phyloP scores from a whole-genome alignment of 2,329 filamentous ascomycete species.

The Aspergillus sojae region DNA sequence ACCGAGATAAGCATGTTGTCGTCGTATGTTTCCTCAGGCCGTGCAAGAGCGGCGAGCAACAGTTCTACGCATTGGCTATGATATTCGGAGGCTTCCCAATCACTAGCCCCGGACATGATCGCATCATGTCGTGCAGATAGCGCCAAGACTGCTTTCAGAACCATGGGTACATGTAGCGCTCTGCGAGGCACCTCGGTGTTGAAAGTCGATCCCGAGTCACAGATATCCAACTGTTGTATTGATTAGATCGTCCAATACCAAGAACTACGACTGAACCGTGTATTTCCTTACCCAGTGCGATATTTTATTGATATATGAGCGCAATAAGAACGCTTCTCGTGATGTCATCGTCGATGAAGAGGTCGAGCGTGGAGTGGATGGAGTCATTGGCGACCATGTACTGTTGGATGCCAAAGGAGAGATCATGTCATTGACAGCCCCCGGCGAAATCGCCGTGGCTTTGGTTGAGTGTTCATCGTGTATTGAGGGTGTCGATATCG shows the following conservation, averaged over 20 bases:
- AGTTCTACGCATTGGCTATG: conserved; percentile 51
- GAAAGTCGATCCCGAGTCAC: conserved; percentile 43
- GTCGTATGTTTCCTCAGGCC: conserved; percentile 47
- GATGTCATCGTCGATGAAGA: conserved; percentile 22
- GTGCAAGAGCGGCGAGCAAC: conserved; percentile 49
- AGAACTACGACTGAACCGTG: background rate
- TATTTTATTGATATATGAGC: conserved; percentile 37
- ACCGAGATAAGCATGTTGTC: conserved; percentile 53
- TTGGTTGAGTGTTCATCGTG: conserved; percentile 9
- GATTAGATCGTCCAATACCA: background rate
- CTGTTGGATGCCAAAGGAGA: conserved; percentile 20
- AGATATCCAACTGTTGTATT: conserved; percentile 34
- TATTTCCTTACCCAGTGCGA: conserved; percentile 33
- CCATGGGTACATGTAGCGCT: conserved; percentile 50
- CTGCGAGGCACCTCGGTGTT: conserved; percentile 51
- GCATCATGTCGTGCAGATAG: conserved; percentile 51
- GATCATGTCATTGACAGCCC: background rate
- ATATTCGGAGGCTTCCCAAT: conserved; percentile 49
- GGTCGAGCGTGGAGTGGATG: conserved; percentile 15
- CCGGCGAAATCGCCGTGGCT: conserved; percentile 19
- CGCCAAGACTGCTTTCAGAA: conserved; percentile 51
- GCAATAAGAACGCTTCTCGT: conserved; percentile 38
- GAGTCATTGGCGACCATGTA: conserved; percentile 20
- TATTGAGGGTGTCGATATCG: conserved; percentile 6
- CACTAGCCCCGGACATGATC: conserved; percentile 40